Percentiles rank a stretch among this genome's conserved stretches.
Evolutionary conservation across 2,329 filamentous ascomycete genomes (phyloP).

Genomic region (Onygena corvina): DNA sequence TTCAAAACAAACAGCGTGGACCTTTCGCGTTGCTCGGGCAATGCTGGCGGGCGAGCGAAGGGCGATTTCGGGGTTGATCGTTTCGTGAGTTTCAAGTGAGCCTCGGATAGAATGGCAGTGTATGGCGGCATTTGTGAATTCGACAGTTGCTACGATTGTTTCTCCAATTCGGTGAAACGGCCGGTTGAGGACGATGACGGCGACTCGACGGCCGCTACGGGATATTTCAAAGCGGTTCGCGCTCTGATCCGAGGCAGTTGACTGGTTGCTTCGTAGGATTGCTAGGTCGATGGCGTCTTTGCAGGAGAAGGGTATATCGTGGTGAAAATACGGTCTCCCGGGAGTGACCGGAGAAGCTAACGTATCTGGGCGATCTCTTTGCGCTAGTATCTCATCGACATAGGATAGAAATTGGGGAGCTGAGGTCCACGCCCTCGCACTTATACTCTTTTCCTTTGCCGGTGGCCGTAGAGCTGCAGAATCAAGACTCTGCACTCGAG

Average conservation of each 20-base stretch:
- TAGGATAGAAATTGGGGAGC: slow-evolving; percentile 61
- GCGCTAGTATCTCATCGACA: slow-evolving; percentile 60
- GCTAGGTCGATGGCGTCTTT: slow-evolving; percentile 85
- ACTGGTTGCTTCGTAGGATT: slow-evolving; percentile 68
- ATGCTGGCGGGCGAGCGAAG: slow-evolving; percentile 77
- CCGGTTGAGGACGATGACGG: slow-evolving; percentile 75
- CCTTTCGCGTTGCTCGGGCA: slow-evolving; percentile 69
- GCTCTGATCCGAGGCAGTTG: slow-evolving; percentile 57
- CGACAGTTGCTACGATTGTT: slow-evolving; percentile 68
- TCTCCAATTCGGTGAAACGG: slow-evolving; percentile 85
- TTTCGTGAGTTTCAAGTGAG: slow-evolving; percentile 76
- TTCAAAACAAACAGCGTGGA: slow-evolving; percentile 67
- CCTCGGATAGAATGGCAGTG: slow-evolving; percentile 77
- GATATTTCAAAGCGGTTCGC: slow-evolving; percentile 94
- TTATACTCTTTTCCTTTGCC: slow-evolving; percentile 31
- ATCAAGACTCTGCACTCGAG: slow-evolving; percentile 49
- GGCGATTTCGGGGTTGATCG: slow-evolving; percentile 65
- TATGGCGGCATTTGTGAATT: slow-evolving; percentile 66
- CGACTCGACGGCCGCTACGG: slow-evolving; percentile 80
- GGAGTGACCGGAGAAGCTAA: slow-evolving; percentile 58
- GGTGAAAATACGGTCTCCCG: slow-evolving; percentile 44
- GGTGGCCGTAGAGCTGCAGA: slow-evolving; percentile 22
- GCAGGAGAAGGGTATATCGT: slow-evolving; percentile 40
- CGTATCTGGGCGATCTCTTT: slow-evolving; percentile 41
- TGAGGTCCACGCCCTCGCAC: slow-evolving; percentile 35